These are phyloP conservation scores for Penicillium hordei DNA, from an alignment of 2,329 filamentous ascomycete genomes.

Conservation along the genomic window DNA sequence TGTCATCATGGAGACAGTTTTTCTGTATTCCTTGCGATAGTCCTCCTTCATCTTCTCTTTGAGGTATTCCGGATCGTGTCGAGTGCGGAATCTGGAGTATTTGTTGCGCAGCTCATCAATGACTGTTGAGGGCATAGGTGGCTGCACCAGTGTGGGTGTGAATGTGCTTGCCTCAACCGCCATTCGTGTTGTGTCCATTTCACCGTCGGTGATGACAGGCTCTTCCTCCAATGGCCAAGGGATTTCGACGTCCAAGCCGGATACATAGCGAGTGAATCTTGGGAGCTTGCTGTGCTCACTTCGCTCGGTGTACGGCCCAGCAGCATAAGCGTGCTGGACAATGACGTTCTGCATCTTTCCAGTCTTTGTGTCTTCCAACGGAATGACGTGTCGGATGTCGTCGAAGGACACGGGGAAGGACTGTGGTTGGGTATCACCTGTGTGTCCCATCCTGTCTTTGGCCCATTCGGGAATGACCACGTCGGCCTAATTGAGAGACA, in stretches of 20 bases:
- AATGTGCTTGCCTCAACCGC: constrained; percentile 74
- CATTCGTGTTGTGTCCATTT: constrained; percentile 71
- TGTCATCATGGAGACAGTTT: constrained; percentile 49
- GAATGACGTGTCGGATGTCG: constrained; percentile 77
- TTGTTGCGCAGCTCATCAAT: constrained; percentile 83
- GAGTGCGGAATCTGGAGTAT: constrained; percentile 76
- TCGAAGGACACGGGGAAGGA: constrained; percentile 64
- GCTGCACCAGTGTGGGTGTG: constrained; percentile 70
- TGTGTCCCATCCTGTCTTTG: constrained; percentile 37
- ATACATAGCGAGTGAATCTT: constrained; percentile 56
- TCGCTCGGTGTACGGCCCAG: constrained; percentile 53
- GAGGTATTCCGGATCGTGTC: constrained; percentile 74
- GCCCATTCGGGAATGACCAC: constrained; percentile 43
- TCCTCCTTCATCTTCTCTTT: constrained; percentile 63
- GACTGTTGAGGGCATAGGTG: constrained; percentile 76
- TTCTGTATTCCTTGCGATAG: constrained; percentile 46
- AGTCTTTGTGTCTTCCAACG: constrained; percentile 65
- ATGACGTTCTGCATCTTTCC: constrained; percentile 70
- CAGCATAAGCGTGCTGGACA: constrained; percentile 67
- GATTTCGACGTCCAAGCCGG: constrained; percentile 69
- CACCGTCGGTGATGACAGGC: constrained; percentile 55
- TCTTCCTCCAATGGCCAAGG: constrained; percentile 68
- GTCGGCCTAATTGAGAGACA: constrained; percentile 37
- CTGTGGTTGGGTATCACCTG: constrained; percentile 48
- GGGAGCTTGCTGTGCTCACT: constrained; percentile 46